These are phyloP conservation scores for Lentinula sp. DNA, from an alignment of 768 basidiomycete species.

Conservation along the genomic window DNA sequence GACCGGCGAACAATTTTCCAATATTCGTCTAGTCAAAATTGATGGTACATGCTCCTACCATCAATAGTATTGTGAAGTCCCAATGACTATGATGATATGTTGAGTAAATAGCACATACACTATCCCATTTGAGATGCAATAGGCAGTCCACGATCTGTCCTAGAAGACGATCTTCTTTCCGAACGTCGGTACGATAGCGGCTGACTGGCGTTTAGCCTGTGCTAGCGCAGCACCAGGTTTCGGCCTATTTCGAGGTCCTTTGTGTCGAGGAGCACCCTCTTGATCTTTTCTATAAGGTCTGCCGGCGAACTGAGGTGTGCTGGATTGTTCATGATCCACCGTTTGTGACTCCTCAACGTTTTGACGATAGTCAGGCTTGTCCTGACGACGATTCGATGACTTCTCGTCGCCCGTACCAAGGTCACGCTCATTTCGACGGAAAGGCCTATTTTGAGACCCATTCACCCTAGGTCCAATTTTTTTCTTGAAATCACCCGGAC, in stretches of 20 bases:
- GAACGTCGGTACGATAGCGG: conserved; percentile 53
- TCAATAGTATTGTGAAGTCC: too few relatives aligned
- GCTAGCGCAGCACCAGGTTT: conserved; percentile 81
- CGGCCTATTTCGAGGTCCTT: conserved; percentile 43
- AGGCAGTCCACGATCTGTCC: not conserved
- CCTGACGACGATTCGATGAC: not conserved
- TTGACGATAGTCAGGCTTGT: not conserved
- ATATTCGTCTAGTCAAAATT: too few relatives aligned
- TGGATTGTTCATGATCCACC: not conserved
- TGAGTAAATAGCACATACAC: too few relatives aligned
- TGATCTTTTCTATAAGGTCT: not conserved
- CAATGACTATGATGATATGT: not conserved
- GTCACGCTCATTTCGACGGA: not conserved
- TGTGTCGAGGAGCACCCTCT: conserved; percentile 9
- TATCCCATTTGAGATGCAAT: too few relatives aligned
- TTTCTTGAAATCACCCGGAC: not conserved
- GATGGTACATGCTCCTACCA: too few relatives aligned
- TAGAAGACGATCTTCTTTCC: conserved; percentile 70
- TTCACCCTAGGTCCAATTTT: not conserved
- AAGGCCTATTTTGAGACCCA: not conserved
- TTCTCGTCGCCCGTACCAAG: not conserved
- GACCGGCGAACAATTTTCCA: too few relatives aligned
- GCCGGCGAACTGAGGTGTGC: not conserved
- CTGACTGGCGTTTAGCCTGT: conserved; percentile 67
- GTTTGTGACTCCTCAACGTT: not conserved